Evolutionary conservation across 768 basidiomycete species (phyloP).

Genomic region (Boletus bicolor): DNA sequence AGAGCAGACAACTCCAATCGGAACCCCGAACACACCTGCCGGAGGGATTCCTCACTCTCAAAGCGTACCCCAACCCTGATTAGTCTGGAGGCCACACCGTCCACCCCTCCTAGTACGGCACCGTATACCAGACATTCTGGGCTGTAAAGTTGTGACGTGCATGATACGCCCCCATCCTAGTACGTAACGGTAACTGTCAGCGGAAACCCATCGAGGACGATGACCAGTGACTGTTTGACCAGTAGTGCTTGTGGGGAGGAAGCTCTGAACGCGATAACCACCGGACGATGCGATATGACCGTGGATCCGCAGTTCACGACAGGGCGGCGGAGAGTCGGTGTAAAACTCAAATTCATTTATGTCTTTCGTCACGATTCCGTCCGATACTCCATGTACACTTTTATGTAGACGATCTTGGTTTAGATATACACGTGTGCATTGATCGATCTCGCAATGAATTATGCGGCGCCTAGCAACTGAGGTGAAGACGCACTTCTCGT

Average conservation of each 20-base stretch:
- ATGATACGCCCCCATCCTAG: background rate
- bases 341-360: background rate
- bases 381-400: background rate
- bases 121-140: background rate
- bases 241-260: background rate
- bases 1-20: background rate
- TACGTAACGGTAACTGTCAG: background rate
- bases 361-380: background rate
- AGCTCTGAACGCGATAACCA: background rate
- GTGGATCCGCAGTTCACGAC: slow-evolving; percentile 12
- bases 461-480: background rate
- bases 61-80: background rate
- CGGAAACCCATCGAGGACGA: background rate
- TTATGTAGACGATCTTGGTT: background rate
- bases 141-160: background rate
- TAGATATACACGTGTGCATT: background rate
- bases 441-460: background rate
- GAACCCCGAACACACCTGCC: background rate
- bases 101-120: background rate
- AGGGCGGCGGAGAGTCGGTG: background rate
- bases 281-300: slow-evolving; percentile 11
- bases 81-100: background rate
- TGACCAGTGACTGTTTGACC: background rate
- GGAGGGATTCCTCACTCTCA: too few relatives aligned
- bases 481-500: background rate